These are phyloP conservation scores for Wickerhamomyces pijperi DNA, from an alignment of 805 yeast genomes.

Conservation along the genomic window DNA sequence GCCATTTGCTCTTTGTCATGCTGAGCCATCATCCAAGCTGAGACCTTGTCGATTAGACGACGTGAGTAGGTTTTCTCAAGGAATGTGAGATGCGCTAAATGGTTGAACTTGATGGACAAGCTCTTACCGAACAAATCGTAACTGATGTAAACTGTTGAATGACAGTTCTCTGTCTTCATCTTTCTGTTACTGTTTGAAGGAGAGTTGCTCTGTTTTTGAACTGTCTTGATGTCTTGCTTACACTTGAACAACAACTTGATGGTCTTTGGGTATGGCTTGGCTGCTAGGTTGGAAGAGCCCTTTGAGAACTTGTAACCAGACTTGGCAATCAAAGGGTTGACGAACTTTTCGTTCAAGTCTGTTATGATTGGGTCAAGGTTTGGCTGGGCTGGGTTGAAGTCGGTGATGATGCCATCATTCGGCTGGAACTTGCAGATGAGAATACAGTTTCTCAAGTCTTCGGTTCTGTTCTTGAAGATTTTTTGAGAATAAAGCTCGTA, in stretches of 20 bases:
- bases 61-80: slow-evolving; percentile 13
- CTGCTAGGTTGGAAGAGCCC: slow-evolving; percentile 11
- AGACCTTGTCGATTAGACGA: slow-evolving; percentile 9
- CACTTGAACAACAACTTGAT: slow-evolving; percentile 16
- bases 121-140: slow-evolving; percentile 14
- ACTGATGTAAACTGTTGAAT: slow-evolving; percentile 15
- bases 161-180: slow-evolving; percentile 16
- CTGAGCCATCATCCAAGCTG: slow-evolving; percentile 3
- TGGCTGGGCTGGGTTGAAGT: slow-evolving; percentile 7
- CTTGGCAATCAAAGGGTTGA: slow-evolving; percentile 10
- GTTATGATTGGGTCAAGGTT: slow-evolving; percentile 9
- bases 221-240: slow-evolving; percentile 17
- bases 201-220: slow-evolving; percentile 8
- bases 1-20: slow-evolving; percentile 5
- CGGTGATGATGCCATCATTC: slow-evolving; percentile 8
- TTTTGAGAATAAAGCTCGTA: slow-evolving; percentile 11
- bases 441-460: slow-evolving; percentile 13
- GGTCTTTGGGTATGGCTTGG: slow-evolving; percentile 14
- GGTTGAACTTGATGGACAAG: slow-evolving; percentile 15
- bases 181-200: slow-evolving; percentile 5
- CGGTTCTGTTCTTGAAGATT: slow-evolving; percentile 8
- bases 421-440: slow-evolving; percentile 10
- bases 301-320: slow-evolving; percentile 17
- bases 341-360: slow-evolving; percentile 8
- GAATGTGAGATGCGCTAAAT: slow-evolving; percentile 12